Evolutionary conservation across 2,329 filamentous ascomycete genomes (phyloP).

Genomic region (Sclerotinia subarctica): DNA sequence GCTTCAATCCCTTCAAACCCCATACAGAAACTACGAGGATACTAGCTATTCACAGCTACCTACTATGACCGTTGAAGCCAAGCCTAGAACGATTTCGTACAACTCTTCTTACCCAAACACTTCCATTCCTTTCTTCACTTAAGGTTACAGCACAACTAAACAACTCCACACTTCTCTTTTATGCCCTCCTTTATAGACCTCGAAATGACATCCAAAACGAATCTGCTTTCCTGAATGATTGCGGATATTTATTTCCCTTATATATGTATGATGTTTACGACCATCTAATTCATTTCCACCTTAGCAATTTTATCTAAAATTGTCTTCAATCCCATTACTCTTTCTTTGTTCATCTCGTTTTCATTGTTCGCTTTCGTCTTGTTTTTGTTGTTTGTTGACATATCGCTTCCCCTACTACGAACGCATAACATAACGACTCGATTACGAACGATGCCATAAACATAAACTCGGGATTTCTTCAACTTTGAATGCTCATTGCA

Average conservation of each 20-base stretch:
- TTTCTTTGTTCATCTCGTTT: not conserved
- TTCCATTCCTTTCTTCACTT: not conserved
- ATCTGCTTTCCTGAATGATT: not conserved
- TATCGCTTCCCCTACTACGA: slow-evolving; percentile 10
- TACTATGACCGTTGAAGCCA: not conserved
- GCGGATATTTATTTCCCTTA: not conserved
- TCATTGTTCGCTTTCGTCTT: not conserved
- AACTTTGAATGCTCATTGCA: slow-evolving; percentile 29
- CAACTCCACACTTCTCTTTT: not conserved
- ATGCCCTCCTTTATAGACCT: not conserved
- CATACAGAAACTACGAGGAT: not conserved
- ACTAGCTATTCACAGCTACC: no score
- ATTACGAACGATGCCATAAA: slow-evolving; percentile 17
- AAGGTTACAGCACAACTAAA: no score
- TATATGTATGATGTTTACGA: not conserved
- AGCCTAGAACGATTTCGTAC: not conserved
- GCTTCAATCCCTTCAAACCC: not conserved
- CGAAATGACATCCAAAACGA: no score
- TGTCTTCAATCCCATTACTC: no score
- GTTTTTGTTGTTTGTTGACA: slow-evolving; percentile 18
- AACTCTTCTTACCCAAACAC: not conserved
- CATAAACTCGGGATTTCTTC: slow-evolving; percentile 10
- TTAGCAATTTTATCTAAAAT: not conserved
- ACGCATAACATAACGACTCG: not conserved
- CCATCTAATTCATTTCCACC: not conserved